Evolutionary conservation across 495 filamentous ascomycete genomes (phyloP).

Genomic region (Penicillium canescens): DNA sequence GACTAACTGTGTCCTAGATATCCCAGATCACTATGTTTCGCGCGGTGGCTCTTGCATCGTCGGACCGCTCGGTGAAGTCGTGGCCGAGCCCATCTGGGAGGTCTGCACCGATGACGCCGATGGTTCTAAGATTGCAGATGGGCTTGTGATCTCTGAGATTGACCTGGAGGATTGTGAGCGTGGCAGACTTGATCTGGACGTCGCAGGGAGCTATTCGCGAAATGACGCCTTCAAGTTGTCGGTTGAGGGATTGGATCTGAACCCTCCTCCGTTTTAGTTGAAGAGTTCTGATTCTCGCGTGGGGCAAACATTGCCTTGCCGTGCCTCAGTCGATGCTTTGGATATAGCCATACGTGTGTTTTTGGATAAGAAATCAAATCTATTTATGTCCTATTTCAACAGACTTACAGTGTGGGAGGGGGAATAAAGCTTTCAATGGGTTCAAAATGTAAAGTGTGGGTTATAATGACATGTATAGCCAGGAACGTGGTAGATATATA

Average conservation of each 20-base stretch:
- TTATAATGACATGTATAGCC: too few relatives aligned
- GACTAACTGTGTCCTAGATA: neutral
- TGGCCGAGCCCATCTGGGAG: conserved; percentile 84
- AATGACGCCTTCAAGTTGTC: conserved; percentile 80
- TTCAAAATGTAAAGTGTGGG: too few relatives aligned
- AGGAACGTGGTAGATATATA: too few relatives aligned
- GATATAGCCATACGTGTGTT: too few relatives aligned
- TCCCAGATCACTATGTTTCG: conserved; percentile 6
- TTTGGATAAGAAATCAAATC: too few relatives aligned
- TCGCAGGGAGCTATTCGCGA: conserved; percentile 77
- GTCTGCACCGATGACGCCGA: conserved; percentile 55
- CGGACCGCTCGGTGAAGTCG: conserved; percentile 72
- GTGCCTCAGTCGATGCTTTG: too few relatives aligned
- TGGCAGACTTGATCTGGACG: conserved; percentile 64
- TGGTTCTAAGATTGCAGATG: conserved; percentile 24
- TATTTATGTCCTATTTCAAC: too few relatives aligned
- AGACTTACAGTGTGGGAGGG: too few relatives aligned
- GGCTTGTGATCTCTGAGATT: conserved; percentile 48
- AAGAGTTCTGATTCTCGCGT: neutral
- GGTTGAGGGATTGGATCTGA: conserved; percentile 73
- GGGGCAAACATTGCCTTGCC: too few relatives aligned
- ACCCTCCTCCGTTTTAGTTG: conserved; percentile 51
- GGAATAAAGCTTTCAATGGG: too few relatives aligned
- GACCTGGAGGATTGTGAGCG: conserved; percentile 66
- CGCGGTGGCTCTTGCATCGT: conserved; percentile 84